These are phyloP conservation scores for Bacidia gigantensis DNA, from an alignment of 495 filamentous ascomycete species.

Conservation along the genomic window DNA sequence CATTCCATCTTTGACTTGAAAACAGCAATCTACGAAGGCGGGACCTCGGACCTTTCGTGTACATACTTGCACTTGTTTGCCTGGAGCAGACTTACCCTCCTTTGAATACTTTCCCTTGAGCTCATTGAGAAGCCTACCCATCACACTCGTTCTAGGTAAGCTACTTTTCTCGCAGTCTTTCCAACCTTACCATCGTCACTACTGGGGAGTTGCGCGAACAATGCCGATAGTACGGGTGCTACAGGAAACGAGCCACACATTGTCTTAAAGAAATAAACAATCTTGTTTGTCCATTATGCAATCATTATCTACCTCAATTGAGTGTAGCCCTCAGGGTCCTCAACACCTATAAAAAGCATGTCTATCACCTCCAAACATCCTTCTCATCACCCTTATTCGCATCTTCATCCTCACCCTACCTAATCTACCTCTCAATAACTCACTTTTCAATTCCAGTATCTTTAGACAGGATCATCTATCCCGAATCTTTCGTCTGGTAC, in stretches of 20 bases:
- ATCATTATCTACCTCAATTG: slow-evolving; percentile 4
- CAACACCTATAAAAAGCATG: not conserved
- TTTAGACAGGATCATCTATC: not conserved
- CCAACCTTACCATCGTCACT: not conserved
- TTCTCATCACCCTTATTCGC: not conserved
- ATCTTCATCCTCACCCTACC: not conserved
- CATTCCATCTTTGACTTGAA: not conserved
- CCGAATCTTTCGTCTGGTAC: not conserved
- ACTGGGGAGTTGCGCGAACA: not conserved
- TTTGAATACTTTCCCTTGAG: no score
- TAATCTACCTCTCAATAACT: not conserved
- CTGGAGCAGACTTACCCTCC: slow-evolving; percentile 13
- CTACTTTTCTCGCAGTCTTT: not conserved
- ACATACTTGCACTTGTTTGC: slow-evolving; percentile 5
- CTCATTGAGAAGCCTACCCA: not conserved
- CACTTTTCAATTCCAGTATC: not conserved
- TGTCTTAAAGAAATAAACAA: not conserved
- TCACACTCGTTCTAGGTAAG: slow-evolving; percentile 3
- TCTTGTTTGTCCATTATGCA: not conserved
- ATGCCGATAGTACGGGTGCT: not conserved
- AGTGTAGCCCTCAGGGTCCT: not conserved
- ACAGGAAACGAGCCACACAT: not conserved
- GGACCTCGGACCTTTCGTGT: slow-evolving; percentile 4
- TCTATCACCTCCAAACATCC: not conserved
- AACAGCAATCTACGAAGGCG: slow-evolving; percentile 4